Conservation (phyloP, 2,329 filamentous ascomycete genomes). For the Colletotrichum tabaci region DNA sequence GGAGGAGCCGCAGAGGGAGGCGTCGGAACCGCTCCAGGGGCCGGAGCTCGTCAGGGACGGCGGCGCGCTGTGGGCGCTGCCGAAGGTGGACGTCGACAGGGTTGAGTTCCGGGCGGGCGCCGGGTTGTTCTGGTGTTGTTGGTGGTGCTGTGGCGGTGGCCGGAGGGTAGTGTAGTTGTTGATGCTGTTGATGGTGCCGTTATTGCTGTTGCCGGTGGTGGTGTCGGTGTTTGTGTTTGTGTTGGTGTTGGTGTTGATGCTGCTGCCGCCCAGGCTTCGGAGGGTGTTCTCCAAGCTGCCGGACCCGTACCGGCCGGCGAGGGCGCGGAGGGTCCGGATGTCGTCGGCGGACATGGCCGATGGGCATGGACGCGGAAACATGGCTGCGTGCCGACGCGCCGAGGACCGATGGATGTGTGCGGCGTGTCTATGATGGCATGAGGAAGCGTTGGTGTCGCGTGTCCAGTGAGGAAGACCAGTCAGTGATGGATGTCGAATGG, state of each 20-base stretch:
- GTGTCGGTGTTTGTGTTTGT: background rate
- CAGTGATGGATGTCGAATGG: background rate
- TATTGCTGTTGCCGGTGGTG: background rate
- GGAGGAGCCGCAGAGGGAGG: conserved; percentile 53
- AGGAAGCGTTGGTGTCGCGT: background rate
- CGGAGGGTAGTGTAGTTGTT: conserved; percentile 1
- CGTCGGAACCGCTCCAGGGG: conserved; percentile 59
- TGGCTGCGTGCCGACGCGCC: conserved; percentile 17
- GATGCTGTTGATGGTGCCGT: too few species aligned
- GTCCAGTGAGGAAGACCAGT: background rate
- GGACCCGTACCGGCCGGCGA: conserved; percentile 34
- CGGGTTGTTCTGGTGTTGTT: background rate
- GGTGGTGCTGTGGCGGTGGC: conserved; percentile 10
- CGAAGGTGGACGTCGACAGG: conserved; percentile 58
- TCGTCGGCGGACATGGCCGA: conserved; percentile 31
- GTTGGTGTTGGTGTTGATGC: background rate
- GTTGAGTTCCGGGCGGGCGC: conserved; percentile 49
- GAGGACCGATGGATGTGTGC: background rate
- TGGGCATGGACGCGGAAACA: conserved; percentile 7
- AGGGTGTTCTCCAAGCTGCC: conserved; percentile 22
- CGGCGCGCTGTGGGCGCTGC: conserved; percentile 57
- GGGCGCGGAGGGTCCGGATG: conserved; percentile 15
- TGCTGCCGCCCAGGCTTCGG: conserved; percentile 16
- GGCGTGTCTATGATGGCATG: conserved; percentile 7
- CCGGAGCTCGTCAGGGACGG: conserved; percentile 47